Conservation (phyloP, 257 asterid species). For the Solanum verrucosum region DNA sequence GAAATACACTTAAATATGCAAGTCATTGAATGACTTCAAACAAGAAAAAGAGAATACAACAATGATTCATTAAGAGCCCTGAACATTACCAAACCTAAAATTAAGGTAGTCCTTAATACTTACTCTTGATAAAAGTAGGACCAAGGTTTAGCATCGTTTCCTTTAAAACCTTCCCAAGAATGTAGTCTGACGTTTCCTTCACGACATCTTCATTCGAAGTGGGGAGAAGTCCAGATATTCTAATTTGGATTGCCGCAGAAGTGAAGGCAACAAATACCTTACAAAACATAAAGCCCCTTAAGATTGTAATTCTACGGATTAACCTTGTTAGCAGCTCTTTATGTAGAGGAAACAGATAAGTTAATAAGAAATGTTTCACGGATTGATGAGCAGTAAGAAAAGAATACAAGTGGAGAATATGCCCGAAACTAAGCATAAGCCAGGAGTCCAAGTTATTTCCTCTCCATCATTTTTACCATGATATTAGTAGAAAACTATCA, state of each 20-base stretch:
- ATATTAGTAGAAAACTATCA: not conserved
- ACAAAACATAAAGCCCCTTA: constrained; percentile 25
- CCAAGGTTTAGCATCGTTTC: constrained; percentile 88
- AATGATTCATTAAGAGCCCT: not conserved
- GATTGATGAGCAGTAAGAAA: not conserved
- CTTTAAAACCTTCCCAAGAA: constrained; percentile 66
- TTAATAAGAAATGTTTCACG: not conserved
- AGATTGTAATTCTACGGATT: constrained; percentile 15
- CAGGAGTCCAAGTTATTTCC: not conserved
- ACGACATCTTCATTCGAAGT: constrained; percentile 30
- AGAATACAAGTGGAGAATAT: not conserved
- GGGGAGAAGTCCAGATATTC: constrained; percentile 45
- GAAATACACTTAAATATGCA: not conserved
- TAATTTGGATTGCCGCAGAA: constrained; percentile 66
- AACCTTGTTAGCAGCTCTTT: constrained; percentile 3
- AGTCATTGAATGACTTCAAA: not conserved
- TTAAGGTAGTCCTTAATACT: not conserved
- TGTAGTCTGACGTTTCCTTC: constrained; percentile 37
- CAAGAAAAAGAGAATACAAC: not conserved
- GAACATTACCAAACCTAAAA: not conserved
- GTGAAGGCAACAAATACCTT: constrained; percentile 81
- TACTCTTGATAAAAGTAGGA: constrained; percentile 94
- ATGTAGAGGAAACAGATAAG: not conserved
- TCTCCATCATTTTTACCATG: not conserved
- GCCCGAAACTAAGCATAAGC: not conserved